These are phyloP conservation scores for Phytophthora tubulina DNA, from an alignment of 352 stramenopile genomes.

Conservation along the genomic window DNA sequence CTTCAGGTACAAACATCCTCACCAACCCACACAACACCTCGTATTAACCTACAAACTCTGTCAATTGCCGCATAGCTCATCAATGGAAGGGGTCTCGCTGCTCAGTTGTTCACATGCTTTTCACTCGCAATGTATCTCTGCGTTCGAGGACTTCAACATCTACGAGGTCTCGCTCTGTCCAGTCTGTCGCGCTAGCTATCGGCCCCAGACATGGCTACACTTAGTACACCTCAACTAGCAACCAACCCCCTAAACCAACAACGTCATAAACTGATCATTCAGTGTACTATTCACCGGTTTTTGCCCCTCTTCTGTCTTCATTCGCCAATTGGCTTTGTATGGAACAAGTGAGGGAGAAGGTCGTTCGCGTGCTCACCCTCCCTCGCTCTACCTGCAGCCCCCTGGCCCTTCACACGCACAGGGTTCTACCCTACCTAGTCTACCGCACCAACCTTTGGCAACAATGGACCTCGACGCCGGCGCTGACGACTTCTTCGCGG, in stretches of 20 bases:
- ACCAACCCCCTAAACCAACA: slow-evolving; percentile 1
- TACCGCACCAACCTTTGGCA: slow-evolving; percentile 1
- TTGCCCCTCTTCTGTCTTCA: slow-evolving; percentile 4
- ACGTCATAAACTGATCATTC: slow-evolving; percentile 14
- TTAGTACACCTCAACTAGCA: slow-evolving; percentile 2
- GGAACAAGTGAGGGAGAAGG: slow-evolving; percentile 17
- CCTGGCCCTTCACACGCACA: slow-evolving; percentile 19
- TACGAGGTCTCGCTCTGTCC: slow-evolving; percentile 84
- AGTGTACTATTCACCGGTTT: slow-evolving; percentile 17
- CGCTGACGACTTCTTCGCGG: slow-evolving; percentile 86
- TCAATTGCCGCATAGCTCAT: slow-evolving; percentile 26
- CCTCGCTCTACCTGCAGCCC: slow-evolving; percentile 6
- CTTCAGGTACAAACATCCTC: slow-evolving; percentile 52
- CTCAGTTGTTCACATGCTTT: slow-evolving; percentile 87
- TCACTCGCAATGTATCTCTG: slow-evolving; percentile 72
- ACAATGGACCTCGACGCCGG: slow-evolving; percentile 81
- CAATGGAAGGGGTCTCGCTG: slow-evolving; percentile 53
- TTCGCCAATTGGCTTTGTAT: slow-evolving; percentile 40
- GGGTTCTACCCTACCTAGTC: slow-evolving; percentile 1
- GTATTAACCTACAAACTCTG: not conserved
- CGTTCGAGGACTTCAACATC: slow-evolving; percentile 91
- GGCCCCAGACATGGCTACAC: slow-evolving; percentile 32
- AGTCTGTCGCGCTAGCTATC: slow-evolving; percentile 71
- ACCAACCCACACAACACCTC: not conserved
- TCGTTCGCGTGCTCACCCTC: slow-evolving; percentile 1